A percentile compares a stretch with the other conserved stretches of the same genome.
These are phyloP conservation scores for Cercospora sojina DNA, from an alignment of 2,329 filamentous ascomycete genomes.

Conservation along the genomic window DNA sequence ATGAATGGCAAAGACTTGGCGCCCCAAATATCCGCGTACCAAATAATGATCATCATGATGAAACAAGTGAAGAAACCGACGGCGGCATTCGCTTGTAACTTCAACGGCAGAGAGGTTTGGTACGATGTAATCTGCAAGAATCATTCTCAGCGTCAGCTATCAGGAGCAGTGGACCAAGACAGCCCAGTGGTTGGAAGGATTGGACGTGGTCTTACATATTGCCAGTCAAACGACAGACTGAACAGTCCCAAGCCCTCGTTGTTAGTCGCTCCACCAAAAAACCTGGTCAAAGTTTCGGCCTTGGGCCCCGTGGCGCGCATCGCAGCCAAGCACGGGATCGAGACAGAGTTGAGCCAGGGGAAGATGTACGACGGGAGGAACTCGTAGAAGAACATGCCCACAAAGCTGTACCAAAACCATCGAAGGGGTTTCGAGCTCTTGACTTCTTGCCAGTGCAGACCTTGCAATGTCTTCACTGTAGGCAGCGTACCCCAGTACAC, in stretches of 20 bases:
- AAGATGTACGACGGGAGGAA: constrained; percentile 57
- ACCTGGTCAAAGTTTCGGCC: constrained; percentile 46
- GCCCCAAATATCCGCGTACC: constrained; percentile 53
- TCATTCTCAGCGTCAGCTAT: background rate
- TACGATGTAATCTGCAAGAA: constrained; percentile 53
- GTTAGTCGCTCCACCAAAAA: constrained; percentile 54
- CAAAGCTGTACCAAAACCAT: constrained; percentile 51
- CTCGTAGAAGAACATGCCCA: constrained; percentile 53
- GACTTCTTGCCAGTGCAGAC: constrained; percentile 54
- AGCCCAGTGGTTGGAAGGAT: background rate
- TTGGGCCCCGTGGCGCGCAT: constrained; percentile 52
- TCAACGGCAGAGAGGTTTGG: constrained; percentile 53
- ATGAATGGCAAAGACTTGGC: constrained; percentile 54
- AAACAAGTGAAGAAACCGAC: constrained; percentile 53
- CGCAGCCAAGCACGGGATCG: constrained; percentile 55
- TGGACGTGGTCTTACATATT: constrained; percentile 36
- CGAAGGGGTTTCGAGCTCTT: constrained; percentile 54
- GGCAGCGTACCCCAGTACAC: constrained; percentile 58
- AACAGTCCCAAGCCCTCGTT: constrained; percentile 56
- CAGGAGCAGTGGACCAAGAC: background rate
- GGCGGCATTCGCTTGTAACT: constrained; percentile 46
- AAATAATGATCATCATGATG: constrained; percentile 52
- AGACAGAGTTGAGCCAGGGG: constrained; percentile 57
- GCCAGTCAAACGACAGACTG: constrained; percentile 55
- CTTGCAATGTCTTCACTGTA: constrained; percentile 55